Conservation (phyloP, 176 grass and related monocot genomes). For the Eleusine coracana region DNA sequence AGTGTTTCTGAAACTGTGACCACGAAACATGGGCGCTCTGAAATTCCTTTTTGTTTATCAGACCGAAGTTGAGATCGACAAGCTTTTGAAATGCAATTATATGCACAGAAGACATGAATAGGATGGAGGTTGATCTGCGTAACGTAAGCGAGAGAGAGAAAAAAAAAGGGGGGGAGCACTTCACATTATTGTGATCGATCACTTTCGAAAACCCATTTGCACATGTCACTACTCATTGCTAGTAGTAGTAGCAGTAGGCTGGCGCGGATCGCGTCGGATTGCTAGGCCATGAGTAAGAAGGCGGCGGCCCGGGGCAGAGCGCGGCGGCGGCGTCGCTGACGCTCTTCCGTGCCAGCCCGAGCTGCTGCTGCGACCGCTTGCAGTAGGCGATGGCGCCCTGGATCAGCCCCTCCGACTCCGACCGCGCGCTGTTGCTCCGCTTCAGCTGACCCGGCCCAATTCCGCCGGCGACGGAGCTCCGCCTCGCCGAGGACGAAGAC, state of each 20-base stretch:
- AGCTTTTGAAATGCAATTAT: background rate
- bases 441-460: conserved; percentile 20
- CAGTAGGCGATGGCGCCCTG: conserved; percentile 86
- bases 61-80: too few relatives aligned
- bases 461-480: background rate
- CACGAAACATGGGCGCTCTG: background rate
- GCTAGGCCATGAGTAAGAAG: background rate
- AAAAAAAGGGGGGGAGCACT: background rate
- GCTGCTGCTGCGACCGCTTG: conserved; percentile 67
- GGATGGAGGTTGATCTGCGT: background rate
- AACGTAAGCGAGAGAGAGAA: background rate
- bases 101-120: background rate
- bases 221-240: conserved; percentile 18
- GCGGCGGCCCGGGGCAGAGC: conserved; percentile 27
- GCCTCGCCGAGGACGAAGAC: conserved; percentile 29
- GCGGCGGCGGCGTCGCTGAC: conserved; percentile 48
- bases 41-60: background rate
- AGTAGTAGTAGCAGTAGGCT: conserved; percentile 19
- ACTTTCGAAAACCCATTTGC: conserved; percentile 25
- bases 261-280: background rate
- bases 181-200: conserved; percentile 50
- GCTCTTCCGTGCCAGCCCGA: conserved; percentile 53
- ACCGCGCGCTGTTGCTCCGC: conserved; percentile 62
- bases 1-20: background rate
- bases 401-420: conserved; percentile 66